Conservation (phyloP, 257 asterid species). For the Nicotiana noctiflora region DNA sequence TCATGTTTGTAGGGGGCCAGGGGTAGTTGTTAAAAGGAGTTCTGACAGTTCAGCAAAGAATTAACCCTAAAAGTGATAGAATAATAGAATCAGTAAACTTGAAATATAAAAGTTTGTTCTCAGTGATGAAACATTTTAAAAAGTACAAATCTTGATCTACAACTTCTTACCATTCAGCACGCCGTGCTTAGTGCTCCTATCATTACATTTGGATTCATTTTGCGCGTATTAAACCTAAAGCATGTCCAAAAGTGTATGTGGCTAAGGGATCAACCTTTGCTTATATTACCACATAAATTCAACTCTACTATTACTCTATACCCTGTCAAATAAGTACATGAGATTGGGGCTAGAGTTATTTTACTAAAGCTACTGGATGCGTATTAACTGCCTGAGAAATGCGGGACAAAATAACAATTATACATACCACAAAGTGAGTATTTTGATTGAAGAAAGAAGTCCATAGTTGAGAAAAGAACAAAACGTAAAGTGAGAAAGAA, state of each 20-base stretch:
- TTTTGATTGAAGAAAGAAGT: background rate
- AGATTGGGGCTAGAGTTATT: too few species aligned
- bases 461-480: background rate
- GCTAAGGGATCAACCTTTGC: too few species aligned
- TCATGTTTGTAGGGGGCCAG: background rate
- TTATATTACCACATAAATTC: too few species aligned
- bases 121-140: background rate
- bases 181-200: background rate
- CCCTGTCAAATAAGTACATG: too few species aligned
- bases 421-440: background rate
- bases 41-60: background rate
- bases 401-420: too few species aligned
- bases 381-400: too few species aligned
- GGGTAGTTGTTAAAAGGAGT: background rate
- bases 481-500: background rate
- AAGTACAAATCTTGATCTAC: background rate
- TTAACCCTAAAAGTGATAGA: background rate
- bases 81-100: background rate
- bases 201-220: too few species aligned
- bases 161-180: too few species aligned
- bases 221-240: too few species aligned
- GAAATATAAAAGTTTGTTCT: background rate
- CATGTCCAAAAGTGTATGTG: too few species aligned
- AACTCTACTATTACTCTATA: too few species aligned
- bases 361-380: too few species aligned